Evolutionary conservation across 176 grass and related monocot genomes (phyloP).

Genomic region (Ensete glaucum): DNA sequence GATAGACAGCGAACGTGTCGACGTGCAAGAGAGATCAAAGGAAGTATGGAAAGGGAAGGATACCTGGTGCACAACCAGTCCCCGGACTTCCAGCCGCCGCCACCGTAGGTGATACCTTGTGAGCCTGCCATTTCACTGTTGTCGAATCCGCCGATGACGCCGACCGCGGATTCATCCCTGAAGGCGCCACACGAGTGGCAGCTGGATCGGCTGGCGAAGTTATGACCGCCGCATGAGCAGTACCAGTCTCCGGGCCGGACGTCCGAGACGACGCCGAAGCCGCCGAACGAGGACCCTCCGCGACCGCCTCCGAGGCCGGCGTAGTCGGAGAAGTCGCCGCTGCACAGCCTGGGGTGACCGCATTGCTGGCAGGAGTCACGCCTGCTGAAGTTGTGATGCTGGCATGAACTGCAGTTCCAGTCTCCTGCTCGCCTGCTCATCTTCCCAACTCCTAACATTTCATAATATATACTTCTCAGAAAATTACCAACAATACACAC

Average conservation of each 20-base stretch:
- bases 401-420: constrained; percentile 79
- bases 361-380: constrained; percentile 91
- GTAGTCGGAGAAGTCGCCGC: constrained; percentile 36
- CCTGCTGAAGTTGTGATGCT: constrained; percentile 87
- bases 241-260: constrained; percentile 88
- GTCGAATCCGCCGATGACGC: constrained; percentile 27
- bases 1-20: too few species aligned
- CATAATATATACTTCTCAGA: too few species aligned
- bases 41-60: too few species aligned
- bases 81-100: constrained; percentile 77
- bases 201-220: constrained; percentile 87
- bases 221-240: constrained; percentile 78
- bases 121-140: constrained; percentile 43
- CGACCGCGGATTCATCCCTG: constrained; percentile 41
- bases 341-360: constrained; percentile 44
- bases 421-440: constrained; percentile 62
- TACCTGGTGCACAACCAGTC: constrained; percentile 99
- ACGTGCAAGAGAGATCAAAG: too few species aligned
- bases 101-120: constrained; percentile 14
- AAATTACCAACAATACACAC: too few species aligned
- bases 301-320: neutral
- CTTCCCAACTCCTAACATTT: neutral
- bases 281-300: neutral
- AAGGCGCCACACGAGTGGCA: constrained; percentile 71
- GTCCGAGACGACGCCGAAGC: neutral